These are phyloP conservation scores for Globisporangium solare DNA, from an alignment of 352 stramenopile species.

Conservation along the genomic window DNA sequence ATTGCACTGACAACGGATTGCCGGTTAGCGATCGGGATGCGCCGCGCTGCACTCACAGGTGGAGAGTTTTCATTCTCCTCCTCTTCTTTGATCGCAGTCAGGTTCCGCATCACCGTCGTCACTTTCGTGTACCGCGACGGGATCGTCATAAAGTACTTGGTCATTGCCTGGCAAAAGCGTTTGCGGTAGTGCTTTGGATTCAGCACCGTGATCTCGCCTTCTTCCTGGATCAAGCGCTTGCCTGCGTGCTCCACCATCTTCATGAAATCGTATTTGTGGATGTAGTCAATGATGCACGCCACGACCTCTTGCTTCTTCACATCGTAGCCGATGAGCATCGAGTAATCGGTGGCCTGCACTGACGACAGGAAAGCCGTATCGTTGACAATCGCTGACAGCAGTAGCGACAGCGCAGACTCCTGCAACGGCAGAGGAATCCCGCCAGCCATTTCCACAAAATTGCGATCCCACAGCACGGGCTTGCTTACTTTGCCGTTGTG, in stretches of 20 bases:
- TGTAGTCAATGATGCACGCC: constrained; percentile 88
- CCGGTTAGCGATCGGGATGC: constrained; percentile 11
- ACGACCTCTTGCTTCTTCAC: constrained; percentile 84
- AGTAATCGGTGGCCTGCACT: constrained; percentile 85
- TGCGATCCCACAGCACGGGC: constrained; percentile 79
- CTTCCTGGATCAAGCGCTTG: constrained; percentile 85
- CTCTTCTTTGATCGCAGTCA: constrained; percentile 23
- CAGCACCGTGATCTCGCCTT: constrained; percentile 85
- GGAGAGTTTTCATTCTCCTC: constrained; percentile 14
- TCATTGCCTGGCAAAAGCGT: constrained; percentile 83
- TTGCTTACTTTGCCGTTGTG: constrained; percentile 19
- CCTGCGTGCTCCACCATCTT: constrained; percentile 88
- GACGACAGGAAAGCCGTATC: constrained; percentile 83
- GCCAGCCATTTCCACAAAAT: constrained; percentile 82
- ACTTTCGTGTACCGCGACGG: constrained; percentile 84
- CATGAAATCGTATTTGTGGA: constrained; percentile 89
- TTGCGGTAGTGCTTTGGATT: constrained; percentile 86
- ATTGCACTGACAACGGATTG: constrained; percentile 4
- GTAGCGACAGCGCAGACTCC: constrained; percentile 73
- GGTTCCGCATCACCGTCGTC: constrained; percentile 50
- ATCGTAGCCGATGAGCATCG: constrained; percentile 86
- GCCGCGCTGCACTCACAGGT: constrained; percentile 12
- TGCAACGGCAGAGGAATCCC: constrained; percentile 80
- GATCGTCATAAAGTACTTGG: constrained; percentile 87
- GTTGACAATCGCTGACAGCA: constrained; percentile 82